These are phyloP conservation scores for Cladophialophora yegresii DNA, from an alignment of 2,329 filamentous ascomycete species.

Conservation along the genomic window DNA sequence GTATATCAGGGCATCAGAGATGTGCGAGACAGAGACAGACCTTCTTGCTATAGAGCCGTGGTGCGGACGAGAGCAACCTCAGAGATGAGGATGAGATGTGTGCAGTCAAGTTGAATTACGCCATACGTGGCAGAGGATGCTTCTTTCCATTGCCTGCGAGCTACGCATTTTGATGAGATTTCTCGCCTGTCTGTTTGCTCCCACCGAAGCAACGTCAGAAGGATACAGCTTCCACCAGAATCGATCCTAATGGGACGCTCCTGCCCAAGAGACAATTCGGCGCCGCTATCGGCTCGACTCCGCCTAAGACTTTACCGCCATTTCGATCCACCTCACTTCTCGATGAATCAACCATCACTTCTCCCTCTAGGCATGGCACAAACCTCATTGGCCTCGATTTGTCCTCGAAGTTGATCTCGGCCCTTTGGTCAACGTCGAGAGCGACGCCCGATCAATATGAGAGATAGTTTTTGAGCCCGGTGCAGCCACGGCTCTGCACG, in stretches of 20 bases:
- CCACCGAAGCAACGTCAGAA: too few relatives aligned
- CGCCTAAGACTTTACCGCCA: not conserved
- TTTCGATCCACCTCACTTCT: not conserved
- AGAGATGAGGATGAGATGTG: not conserved
- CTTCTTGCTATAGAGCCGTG: not conserved
- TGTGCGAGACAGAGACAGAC: not conserved
- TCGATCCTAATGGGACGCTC: not conserved
- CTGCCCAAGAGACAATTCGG: not conserved
- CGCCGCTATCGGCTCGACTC: not conserved
- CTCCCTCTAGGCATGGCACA: not conserved
- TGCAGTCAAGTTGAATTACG: not conserved
- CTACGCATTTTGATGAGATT: not conserved
- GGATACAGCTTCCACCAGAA: not conserved
- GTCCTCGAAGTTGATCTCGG: not conserved
- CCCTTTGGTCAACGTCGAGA: not conserved
- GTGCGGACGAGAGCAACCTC: not conserved
- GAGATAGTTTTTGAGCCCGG: not conserved
- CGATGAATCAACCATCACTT: not conserved
- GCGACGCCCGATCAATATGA: not conserved
- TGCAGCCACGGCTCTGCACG: not conserved
- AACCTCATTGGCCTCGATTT: not conserved
- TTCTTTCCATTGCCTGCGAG: not conserved
- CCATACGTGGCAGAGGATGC: not conserved
- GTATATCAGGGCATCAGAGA: constrained; percentile 11
- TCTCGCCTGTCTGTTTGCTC: not conserved